These are phyloP conservation scores for Brasilioporus rufonigricans DNA, from an alignment of 768 basidiomycete species.

Conservation along the genomic window DNA sequence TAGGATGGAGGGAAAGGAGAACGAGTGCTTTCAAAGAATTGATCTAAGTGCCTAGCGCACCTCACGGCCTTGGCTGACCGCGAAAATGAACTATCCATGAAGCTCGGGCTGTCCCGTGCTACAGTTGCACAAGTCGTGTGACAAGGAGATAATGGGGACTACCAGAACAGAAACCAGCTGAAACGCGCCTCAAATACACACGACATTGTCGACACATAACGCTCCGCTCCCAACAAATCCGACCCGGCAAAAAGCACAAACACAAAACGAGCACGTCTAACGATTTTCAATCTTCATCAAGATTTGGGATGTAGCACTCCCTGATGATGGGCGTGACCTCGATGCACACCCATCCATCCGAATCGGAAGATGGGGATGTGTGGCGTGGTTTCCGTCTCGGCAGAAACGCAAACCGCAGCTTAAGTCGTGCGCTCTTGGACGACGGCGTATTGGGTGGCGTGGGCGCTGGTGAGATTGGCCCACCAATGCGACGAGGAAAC, in stretches of 20 bases:
- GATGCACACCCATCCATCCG: slow-evolving; percentile 32
- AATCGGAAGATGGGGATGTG: slow-evolving; percentile 8
- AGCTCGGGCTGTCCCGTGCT: not conserved
- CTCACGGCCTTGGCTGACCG: not conserved
- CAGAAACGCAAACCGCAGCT: slow-evolving; percentile 13
- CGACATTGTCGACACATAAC: not conserved
- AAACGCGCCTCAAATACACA: not conserved
- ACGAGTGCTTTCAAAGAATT: not conserved
- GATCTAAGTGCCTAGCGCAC: slow-evolving; percentile 6
- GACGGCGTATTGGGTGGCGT: slow-evolving; percentile 10
- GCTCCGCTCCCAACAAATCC: not conserved
- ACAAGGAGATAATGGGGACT: not conserved
- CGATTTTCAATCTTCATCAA: slow-evolving; percentile 9
- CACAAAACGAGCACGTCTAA: not conserved
- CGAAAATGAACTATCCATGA: not conserved
- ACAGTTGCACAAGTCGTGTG: slow-evolving; percentile 5
- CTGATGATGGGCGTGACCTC: slow-evolving; percentile 27
- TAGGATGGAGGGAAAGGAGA: not conserved
- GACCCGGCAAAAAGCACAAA: not conserved
- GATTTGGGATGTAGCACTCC: slow-evolving; percentile 16
- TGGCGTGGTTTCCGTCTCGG: slow-evolving; percentile 17
- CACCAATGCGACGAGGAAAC: not conserved
- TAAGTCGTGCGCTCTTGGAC: slow-evolving; percentile 18
- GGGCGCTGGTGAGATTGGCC: not conserved
- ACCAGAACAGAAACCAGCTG: not conserved